phyloP scores from a whole-genome alignment of 257 asterid genomes.

The Penstemon eatonii region DNA sequence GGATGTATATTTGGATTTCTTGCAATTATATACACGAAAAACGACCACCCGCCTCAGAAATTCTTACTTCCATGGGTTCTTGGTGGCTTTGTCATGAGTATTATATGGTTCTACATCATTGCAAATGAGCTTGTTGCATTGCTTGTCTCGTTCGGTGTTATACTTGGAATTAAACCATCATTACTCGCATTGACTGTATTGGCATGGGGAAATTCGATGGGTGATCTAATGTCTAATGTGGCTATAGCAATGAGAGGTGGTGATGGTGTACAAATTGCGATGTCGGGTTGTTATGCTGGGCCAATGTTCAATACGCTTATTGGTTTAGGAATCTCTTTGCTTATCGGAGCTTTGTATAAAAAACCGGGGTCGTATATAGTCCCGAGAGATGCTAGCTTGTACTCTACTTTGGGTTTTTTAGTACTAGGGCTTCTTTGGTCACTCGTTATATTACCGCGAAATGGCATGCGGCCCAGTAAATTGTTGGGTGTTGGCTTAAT shows the following conservation, averaged over 20 bases:
- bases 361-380: slow-evolving; percentile 47
- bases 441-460: slow-evolving; percentile 53
- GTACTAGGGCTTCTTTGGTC: slow-evolving; percentile 56
- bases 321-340: slow-evolving; percentile 75
- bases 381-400: slow-evolving; percentile 61
- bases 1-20: slow-evolving; percentile 51
- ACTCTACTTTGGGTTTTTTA: slow-evolving; percentile 59
- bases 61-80: slow-evolving; percentile 61
- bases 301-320: slow-evolving; percentile 77
- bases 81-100: slow-evolving; percentile 78
- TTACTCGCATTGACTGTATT: slow-evolving; percentile 60
- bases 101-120: slow-evolving; percentile 74
- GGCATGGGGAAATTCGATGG: slow-evolving; percentile 93
- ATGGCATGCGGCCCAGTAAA: slow-evolving; percentile 62
- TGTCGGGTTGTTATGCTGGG: slow-evolving; percentile 80
- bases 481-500: slow-evolving; percentile 67
- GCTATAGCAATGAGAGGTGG: slow-evolving; percentile 61
- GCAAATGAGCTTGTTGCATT: slow-evolving; percentile 78
- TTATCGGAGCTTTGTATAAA: slow-evolving; percentile 59
- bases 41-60: slow-evolving; percentile 51
- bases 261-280: slow-evolving; percentile 73
- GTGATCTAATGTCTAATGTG: slow-evolving; percentile 72
- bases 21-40: slow-evolving; percentile 40
- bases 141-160: slow-evolving; percentile 53
- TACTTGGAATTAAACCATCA: slow-evolving; percentile 52